Conservation (phyloP, 2,329 filamentous ascomycete genomes). For the Teratosphaeria nubilosa region DNA sequence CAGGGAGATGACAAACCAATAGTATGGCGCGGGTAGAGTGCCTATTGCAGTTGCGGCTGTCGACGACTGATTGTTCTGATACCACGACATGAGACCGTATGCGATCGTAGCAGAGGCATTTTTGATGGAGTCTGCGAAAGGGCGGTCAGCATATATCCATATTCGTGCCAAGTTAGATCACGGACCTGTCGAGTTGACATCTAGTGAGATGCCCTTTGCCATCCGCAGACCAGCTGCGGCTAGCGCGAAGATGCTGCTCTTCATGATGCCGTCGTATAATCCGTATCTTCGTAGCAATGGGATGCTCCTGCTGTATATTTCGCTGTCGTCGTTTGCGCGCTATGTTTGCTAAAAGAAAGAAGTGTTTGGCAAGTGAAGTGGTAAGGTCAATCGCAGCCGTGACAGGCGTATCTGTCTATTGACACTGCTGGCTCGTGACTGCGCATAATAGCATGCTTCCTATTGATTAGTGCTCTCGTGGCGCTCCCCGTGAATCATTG, state of each 20-base stretch:
- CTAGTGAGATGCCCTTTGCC: conserved; percentile 1
- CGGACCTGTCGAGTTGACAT: conserved; percentile 5
- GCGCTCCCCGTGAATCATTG: neutral
- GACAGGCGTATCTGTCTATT: neutral
- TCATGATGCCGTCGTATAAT: neutral
- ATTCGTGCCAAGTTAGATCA: neutral
- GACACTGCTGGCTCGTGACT: neutral
- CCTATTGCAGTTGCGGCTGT: conserved; percentile 25
- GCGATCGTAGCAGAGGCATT: conserved; percentile 23
- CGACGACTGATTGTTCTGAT: conserved; percentile 24
- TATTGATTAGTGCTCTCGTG: neutral
- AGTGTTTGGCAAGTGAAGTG: neutral
- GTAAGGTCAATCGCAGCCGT: neutral
- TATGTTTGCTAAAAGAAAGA: neutral
- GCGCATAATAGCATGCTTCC: neutral
- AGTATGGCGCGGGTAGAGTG: conserved; percentile 33
- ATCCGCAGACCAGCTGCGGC: neutral
- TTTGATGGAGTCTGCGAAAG: conserved; percentile 20
- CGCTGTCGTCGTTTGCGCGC: neutral
- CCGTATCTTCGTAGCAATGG: neutral
- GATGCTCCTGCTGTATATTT: neutral
- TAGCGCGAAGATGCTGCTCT: neutral
- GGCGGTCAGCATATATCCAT: neutral
- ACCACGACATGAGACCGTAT: conserved; percentile 25
- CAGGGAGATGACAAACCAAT: conserved; percentile 25